Evolutionary conservation across 108 stramenopile genomes (phyloP).

Genomic region (Tribonema minus): DNA sequence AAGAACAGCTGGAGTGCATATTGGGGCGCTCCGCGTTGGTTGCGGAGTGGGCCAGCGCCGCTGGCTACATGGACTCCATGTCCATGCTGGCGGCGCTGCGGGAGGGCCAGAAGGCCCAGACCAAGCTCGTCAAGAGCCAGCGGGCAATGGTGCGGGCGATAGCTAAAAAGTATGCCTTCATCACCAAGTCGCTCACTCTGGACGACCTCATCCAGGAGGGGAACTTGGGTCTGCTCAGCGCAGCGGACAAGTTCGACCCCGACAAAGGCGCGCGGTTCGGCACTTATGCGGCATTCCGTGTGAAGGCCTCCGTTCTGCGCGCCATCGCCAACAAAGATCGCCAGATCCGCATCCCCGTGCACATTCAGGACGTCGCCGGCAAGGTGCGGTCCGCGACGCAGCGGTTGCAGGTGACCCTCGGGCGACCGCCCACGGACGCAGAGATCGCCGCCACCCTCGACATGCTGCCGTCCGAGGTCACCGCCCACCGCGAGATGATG

Average conservation of each 20-base stretch:
- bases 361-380: conserved; percentile 76
- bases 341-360: conserved; percentile 81
- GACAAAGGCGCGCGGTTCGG: conserved; percentile 86
- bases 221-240: conserved; percentile 79
- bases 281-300: conserved; percentile 92
- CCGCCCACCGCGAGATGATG: background rate
- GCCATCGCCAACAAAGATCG: conserved; percentile 86
- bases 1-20: conserved; percentile 4
- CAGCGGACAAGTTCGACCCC: conserved; percentile 91
- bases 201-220: conserved; percentile 91
- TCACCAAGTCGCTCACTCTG: conserved; percentile 65
- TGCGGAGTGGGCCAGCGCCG: conserved; percentile 30
- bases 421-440: conserved; percentile 13
- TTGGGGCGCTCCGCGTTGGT: conserved; percentile 6
- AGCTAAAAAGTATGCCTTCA: conserved; percentile 1
- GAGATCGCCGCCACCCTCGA: conserved; percentile 14
- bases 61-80: conserved; percentile 16
- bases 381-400: conserved; percentile 39
- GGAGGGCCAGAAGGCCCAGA: conserved; percentile 20
- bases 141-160: conserved; percentile 16
- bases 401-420: conserved; percentile 1
- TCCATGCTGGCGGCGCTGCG: conserved; percentile 10
- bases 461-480: background rate
- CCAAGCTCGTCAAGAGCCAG: conserved; percentile 7
- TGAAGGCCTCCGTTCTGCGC: conserved; percentile 83